These are phyloP conservation scores for Sporisorium scitamineum DNA, from an alignment of 1,284 basidiomycete species.

Conservation along the genomic window DNA sequence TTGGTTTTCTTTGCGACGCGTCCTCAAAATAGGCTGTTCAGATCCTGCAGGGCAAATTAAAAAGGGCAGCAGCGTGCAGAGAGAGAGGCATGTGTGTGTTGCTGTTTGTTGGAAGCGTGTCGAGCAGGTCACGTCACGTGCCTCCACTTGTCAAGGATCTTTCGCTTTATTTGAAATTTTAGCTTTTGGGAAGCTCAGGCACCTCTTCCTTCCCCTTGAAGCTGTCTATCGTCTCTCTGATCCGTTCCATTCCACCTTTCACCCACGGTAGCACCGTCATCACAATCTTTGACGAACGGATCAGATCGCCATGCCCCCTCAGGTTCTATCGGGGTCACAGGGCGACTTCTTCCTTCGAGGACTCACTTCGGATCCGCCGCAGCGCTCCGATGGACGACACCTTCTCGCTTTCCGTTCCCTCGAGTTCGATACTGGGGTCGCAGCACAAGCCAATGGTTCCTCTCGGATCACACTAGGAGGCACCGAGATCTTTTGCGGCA, in stretches of 20 bases:
- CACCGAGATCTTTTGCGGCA: slow-evolving; percentile 61
- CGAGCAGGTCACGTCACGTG: slow-evolving; percentile 28
- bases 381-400: slow-evolving; percentile 54
- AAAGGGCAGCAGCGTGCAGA: neutral
- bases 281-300: neutral
- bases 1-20: neutral
- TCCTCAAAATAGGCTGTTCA: neutral
- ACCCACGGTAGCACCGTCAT: neutral
- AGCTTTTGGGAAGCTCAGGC: slow-evolving; percentile 10
- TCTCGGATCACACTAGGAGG: slow-evolving; percentile 56
- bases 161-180: slow-evolving; percentile 20
- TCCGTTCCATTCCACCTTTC: neutral
- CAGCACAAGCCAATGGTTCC: slow-evolving; percentile 59
- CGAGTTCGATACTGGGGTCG: slow-evolving; percentile 43
- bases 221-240: neutral
- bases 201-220: neutral
- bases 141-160: slow-evolving; percentile 30
- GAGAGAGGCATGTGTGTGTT: slow-evolving; percentile 17
- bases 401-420: slow-evolving; percentile 57
- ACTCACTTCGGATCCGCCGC: slow-evolving; percentile 50
- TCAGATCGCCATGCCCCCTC: slow-evolving; percentile 43
- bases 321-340: slow-evolving; percentile 60
- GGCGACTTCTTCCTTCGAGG: slow-evolving; percentile 60
- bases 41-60: neutral
- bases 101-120: slow-evolving; percentile 36